Evolutionary conservation across 805 yeast species (phyloP).

Genomic region (Lipomyces lipofer): DNA sequence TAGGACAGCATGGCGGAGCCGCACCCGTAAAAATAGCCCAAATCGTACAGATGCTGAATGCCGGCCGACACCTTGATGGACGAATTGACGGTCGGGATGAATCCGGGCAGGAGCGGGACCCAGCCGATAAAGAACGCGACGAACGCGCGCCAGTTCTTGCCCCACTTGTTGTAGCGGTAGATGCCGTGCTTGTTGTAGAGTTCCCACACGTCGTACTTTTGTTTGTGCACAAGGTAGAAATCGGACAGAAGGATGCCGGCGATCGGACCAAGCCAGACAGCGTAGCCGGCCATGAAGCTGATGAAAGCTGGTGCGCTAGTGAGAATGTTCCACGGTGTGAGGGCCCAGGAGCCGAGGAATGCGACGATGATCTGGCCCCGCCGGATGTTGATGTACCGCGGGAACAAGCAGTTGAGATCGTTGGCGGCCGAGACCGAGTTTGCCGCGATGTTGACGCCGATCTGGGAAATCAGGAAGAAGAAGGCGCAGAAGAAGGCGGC

Average conservation of each 20-base stretch:
- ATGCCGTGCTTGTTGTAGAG: slow-evolving; percentile 26
- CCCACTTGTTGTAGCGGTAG: slow-evolving; percentile 30
- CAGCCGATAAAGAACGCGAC: slow-evolving; percentile 26
- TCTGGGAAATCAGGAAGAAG: slow-evolving; percentile 64
- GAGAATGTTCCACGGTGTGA: slow-evolving; percentile 46
- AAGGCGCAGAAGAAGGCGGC: slow-evolving; percentile 29
- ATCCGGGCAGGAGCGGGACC: slow-evolving; percentile 29
- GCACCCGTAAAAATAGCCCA: slow-evolving; percentile 32
- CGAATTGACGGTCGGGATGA: slow-evolving; percentile 26
- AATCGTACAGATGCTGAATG: slow-evolving; percentile 29
- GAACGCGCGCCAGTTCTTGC: slow-evolving; percentile 26
- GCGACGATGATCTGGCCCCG: slow-evolving; percentile 54
- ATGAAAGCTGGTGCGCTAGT: slow-evolving; percentile 43
- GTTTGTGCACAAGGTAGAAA: slow-evolving; percentile 22
- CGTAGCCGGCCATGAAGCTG: slow-evolving; percentile 42
- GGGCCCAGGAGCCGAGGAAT: slow-evolving; percentile 40
- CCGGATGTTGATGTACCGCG: slow-evolving; percentile 57
- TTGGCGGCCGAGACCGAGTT: slow-evolving; percentile 46
- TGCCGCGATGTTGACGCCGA: slow-evolving; percentile 68
- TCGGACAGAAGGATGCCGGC: slow-evolving; percentile 25
- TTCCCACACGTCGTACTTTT: slow-evolving; percentile 24
- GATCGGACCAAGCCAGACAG: slow-evolving; percentile 47
- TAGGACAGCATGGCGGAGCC: slow-evolving; percentile 26
- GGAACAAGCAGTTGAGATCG: slow-evolving; percentile 42
- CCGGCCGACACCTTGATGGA: slow-evolving; percentile 16